Conservation (phyloP, 805 yeast species). For the Candida jianshihensis region DNA sequence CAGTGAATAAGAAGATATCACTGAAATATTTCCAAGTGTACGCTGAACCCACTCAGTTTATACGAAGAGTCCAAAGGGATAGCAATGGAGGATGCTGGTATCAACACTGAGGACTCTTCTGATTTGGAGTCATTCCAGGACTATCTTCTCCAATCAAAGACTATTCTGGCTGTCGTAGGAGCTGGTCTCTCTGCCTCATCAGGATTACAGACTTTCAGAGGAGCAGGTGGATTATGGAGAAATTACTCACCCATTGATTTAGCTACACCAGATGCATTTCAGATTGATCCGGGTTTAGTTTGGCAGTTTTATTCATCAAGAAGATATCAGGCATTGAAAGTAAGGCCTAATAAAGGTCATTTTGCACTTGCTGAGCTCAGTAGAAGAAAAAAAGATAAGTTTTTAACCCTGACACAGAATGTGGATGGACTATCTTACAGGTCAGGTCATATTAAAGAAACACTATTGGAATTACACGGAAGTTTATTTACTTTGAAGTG, state of each 20-base stretch:
- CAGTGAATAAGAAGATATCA: no score
- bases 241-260: slow-evolving; percentile 72
- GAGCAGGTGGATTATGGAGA: slow-evolving; percentile 71
- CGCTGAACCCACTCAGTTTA: no score
- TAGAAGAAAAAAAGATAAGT: slow-evolving; percentile 28
- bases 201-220: slow-evolving; percentile 70
- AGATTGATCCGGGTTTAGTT: slow-evolving; percentile 74
- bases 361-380: slow-evolving; percentile 59
- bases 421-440: slow-evolving; percentile 70
- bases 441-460: slow-evolving; percentile 49
- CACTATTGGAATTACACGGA: slow-evolving; percentile 74
- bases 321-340: slow-evolving; percentile 54
- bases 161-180: slow-evolving; percentile 63
- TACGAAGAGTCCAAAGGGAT: not conserved
- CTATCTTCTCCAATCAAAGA: slow-evolving; percentile 36
- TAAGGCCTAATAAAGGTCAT: slow-evolving; percentile 73
- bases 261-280: slow-evolving; percentile 89
- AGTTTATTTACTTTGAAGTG: slow-evolving; percentile 67
- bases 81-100: not conserved
- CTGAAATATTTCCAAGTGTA: no score
- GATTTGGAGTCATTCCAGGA: slow-evolving; percentile 37
- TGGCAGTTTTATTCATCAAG: slow-evolving; percentile 85
- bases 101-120: slow-evolving; percentile 5
- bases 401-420: slow-evolving; percentile 73
- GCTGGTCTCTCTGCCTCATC: slow-evolving; percentile 78